These are phyloP conservation scores for Hypoxylon fragiforme DNA, from an alignment of 495 filamentous ascomycete genomes.

Conservation along the genomic window DNA sequence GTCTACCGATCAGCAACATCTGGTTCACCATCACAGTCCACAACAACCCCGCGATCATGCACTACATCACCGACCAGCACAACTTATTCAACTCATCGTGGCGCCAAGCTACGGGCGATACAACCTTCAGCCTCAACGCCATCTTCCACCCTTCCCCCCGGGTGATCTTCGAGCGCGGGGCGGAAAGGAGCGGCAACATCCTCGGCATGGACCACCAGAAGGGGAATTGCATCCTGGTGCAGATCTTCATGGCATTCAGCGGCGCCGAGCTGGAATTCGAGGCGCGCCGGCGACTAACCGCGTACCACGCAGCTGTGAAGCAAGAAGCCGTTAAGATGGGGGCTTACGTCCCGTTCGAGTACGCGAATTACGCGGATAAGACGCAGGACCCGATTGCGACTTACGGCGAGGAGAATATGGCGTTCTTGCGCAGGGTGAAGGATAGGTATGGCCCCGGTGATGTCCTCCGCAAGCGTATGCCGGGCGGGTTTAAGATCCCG, in stretches of 20 bases:
- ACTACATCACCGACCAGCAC: constrained; percentile 4
- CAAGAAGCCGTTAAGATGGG: constrained; percentile 11
- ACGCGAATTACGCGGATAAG: constrained; percentile 49
- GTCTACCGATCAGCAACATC: neutral
- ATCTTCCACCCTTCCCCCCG: constrained; percentile 40
- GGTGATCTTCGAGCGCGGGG: constrained; percentile 25
- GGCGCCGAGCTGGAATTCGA: neutral
- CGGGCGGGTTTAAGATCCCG: constrained; percentile 40
- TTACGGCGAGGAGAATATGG: constrained; percentile 51
- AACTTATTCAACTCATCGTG: constrained; percentile 17
- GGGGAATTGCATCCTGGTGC: constrained; percentile 20
- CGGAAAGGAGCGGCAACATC: constrained; percentile 40
- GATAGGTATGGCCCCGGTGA: constrained; percentile 53
- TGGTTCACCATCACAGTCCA: neutral
- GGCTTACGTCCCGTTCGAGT: constrained; percentile 34
- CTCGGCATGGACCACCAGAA: constrained; percentile 33
- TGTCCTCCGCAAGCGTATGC: constrained; percentile 53
- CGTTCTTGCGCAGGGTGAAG: constrained; percentile 44
- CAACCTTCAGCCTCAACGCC: constrained; percentile 14
- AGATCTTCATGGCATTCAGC: neutral
- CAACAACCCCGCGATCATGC: neutral
- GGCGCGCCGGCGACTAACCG: constrained; percentile 5
- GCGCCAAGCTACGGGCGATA: neutral
- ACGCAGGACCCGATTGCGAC: constrained; percentile 50
- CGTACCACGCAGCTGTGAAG: constrained; percentile 1